These are phyloP conservation scores for Balansia obtecta DNA, from an alignment of 2,329 filamentous ascomycete species.

Conservation along the genomic window DNA sequence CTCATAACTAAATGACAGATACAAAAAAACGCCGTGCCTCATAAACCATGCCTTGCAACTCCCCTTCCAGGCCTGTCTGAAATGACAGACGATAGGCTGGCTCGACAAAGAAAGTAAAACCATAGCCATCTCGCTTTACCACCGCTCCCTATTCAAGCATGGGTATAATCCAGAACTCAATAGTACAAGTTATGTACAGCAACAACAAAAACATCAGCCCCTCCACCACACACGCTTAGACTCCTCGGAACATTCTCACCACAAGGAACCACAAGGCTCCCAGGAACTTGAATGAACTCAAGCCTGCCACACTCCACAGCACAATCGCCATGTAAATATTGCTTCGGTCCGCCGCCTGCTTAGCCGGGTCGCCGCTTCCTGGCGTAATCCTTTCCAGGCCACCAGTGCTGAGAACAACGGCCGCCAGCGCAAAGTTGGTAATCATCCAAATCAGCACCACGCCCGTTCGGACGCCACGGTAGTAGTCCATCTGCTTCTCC, in stretches of 20 bases:
- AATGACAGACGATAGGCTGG: not conserved
- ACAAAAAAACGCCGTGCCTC: not conserved
- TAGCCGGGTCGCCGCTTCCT: slow-evolving; percentile 22
- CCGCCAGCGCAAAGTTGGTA: slow-evolving; percentile 79
- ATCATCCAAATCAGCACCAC: slow-evolving; percentile 96
- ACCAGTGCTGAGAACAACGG: slow-evolving; percentile 75
- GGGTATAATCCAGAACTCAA: slow-evolving; percentile 10
- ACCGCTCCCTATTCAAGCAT: slow-evolving; percentile 1
- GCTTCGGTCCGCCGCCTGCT: slow-evolving; percentile 42
- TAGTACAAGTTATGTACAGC: not conserved
- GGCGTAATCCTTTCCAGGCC: slow-evolving; percentile 59
- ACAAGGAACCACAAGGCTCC: slow-evolving; percentile 89
- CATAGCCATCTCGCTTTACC: not conserved
- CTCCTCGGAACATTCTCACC: slow-evolving; percentile 69
- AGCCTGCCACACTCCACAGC: slow-evolving; percentile 74
- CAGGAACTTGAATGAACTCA: slow-evolving; percentile 77
- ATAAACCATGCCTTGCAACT: not conserved
- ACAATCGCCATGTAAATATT: slow-evolving; percentile 80
- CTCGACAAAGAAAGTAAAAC: not conserved
- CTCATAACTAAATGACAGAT: not conserved
- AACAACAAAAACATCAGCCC: not conserved
- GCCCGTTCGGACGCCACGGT: slow-evolving; percentile 85
- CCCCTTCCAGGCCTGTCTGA: not conserved
- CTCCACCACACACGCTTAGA: slow-evolving; percentile 24
- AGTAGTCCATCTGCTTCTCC: slow-evolving; percentile 95